Evolutionary conservation across 225 moss, liverwort and hornwort species (phyloP), one percentile per base, ranked within the genome.

Genomic region (Lunularia cruciata): DNA sequence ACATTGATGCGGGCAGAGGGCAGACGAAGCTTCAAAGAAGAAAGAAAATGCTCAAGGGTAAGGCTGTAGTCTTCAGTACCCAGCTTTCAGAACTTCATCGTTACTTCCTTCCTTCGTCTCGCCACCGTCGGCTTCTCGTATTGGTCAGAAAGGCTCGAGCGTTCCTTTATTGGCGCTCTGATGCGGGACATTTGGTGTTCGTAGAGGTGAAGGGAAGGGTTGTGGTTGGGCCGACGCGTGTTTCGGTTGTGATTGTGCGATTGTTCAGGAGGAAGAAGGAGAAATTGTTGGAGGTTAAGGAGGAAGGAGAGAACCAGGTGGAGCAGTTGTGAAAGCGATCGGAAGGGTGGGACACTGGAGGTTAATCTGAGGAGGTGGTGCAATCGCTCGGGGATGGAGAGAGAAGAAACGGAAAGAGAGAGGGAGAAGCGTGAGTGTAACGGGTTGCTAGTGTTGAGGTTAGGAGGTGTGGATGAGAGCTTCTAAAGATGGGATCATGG

Each of bases 1-100:
- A n/a, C n/a, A n/a, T n/a, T 38, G 61, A 40, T 38, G 39, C 22
- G 61, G 39, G 59, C 35, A 2, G 43, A 49, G 49, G 19, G 20
- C 6, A 62, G n/a, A n/a, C n/a, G 10, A 62, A 64, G 63, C 18
- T 45, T 64, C 45, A 64, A 64, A 64, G 18, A 64, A 47, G 63
- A 64, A 64, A 64, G 63, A 46, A 64, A 64, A 15, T 64, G 46
- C 27, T 30, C 13, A 28, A 64, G 9, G 27, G 25, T 3, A 26
- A 40, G 43, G 36, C 60, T 37, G 35, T 27, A 37, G 14, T 60
- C 35, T 36, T 40, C 8, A 40, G 6, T 40, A 6, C 40, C 40
- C 6, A 6, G 40, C 40, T 40, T 40, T 6, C 13, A 6, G 40
- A 40, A 6, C 40, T 6, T 40, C 13, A 13, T 40, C 40, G 8